These are phyloP conservation scores for Talaromyces trachyspermus DNA, from an alignment of 495 filamentous ascomycete genomes.

Conservation along the genomic window DNA sequence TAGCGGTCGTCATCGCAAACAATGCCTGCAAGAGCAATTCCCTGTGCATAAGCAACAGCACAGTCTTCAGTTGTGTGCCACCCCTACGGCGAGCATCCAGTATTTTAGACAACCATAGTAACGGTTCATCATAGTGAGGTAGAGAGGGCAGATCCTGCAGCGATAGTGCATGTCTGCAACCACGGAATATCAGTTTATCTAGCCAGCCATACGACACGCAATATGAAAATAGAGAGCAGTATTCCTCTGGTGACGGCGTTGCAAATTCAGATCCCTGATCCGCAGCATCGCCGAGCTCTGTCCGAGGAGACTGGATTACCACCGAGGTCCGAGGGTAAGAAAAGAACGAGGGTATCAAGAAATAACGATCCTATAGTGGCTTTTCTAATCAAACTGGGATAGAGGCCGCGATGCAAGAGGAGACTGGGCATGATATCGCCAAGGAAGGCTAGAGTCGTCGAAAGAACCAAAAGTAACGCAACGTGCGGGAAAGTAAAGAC, in stretches of 20 bases:
- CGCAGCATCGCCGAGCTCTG: not conserved
- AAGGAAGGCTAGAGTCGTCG: not conserved
- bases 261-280: not conserved
- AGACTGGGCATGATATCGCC: not conserved
- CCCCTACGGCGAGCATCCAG: slow-evolving; percentile 27
- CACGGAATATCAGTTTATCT: slow-evolving; percentile 36
- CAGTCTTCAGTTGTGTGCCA: slow-evolving; percentile 25
- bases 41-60: slow-evolving; percentile 14
- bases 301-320: not conserved
- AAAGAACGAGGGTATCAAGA: not conserved
- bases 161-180: slow-evolving; percentile 29
- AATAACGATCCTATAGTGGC: not conserved
- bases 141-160: slow-evolving; percentile 37
- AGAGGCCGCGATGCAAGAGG: not conserved
- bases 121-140: slow-evolving; percentile 42
- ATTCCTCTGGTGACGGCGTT: slow-evolving; percentile 33
- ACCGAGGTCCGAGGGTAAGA: not conserved
- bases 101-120: slow-evolving; percentile 30
- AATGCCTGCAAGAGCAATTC: not conserved
- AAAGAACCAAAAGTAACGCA: not conserved
- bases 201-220: slow-evolving; percentile 42
- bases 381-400: not conserved
- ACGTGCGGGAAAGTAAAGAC: not conserved
- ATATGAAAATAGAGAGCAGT: slow-evolving; percentile 38
- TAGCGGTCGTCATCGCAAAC: slow-evolving; percentile 15